Evolutionary conservation across 108 stramenopile species (phyloP).

Genomic region (Nitzschia putrida): DNA sequence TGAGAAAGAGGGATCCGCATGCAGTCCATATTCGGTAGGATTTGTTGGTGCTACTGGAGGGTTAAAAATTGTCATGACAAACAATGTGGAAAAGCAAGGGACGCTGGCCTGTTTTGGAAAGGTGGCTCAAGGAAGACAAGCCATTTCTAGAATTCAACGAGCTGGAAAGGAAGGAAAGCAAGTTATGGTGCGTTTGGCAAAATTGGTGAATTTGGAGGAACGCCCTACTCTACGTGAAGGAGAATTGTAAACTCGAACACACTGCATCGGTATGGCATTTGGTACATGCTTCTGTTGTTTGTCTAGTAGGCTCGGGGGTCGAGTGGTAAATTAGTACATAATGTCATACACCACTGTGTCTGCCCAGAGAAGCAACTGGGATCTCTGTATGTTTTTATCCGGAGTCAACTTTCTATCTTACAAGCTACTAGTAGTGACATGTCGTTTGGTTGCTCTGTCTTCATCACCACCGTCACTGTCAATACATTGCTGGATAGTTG

Average conservation of each 20-base stretch:
- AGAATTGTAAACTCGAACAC: slow-evolving; percentile 3
- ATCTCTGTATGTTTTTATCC: no score
- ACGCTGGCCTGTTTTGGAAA: slow-evolving; percentile 18
- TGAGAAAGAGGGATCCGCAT: neutral
- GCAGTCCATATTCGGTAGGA: slow-evolving; percentile 13
- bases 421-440: no score
- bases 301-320: no score
- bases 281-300: no score
- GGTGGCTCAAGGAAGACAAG: slow-evolving; percentile 17
- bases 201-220: neutral
- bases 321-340: no score
- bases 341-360: no score
- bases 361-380: no score
- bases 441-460: no score
- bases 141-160: slow-evolving; percentile 9
- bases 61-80: slow-evolving; percentile 19
- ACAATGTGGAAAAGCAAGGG: slow-evolving; percentile 12
- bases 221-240: slow-evolving; percentile 8
- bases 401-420: no score
- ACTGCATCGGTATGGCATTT: no score
- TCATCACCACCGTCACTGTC: neutral
- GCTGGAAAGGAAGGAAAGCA: slow-evolving; percentile 6
- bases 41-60: slow-evolving; percentile 17
- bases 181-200: neutral
- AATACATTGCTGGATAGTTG: no score